Evolutionary conservation across 2,329 filamentous ascomycete species (phyloP).

Genomic region (Mollisia scopiformis): DNA sequence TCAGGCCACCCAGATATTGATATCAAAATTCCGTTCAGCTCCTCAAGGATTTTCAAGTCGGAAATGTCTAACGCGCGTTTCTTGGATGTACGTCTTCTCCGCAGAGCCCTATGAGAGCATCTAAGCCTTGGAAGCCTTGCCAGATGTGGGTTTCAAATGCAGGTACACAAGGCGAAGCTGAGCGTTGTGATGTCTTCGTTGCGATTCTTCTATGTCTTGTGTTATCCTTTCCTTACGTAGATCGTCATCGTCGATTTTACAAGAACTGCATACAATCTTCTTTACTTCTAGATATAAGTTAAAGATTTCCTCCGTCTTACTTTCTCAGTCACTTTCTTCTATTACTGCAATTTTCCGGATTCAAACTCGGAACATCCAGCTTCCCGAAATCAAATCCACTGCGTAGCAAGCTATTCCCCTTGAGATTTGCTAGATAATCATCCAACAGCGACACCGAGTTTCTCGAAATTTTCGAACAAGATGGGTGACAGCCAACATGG

Average conservation of each 20-base stretch:
- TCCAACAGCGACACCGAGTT: too few relatives aligned
- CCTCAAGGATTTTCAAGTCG: too few relatives aligned
- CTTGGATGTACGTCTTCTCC: too few relatives aligned
- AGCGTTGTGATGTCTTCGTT: background rate
- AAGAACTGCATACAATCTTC: too few relatives aligned
- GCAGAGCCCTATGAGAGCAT: too few relatives aligned
- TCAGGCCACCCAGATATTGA: background rate
- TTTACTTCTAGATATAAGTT: too few relatives aligned
- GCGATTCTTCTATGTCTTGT: background rate
- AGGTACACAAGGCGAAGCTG: background rate
- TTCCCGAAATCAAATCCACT: background rate
- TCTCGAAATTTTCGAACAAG: too few relatives aligned
- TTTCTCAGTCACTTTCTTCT: conserved; percentile 3
- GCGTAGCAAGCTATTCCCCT: too few relatives aligned
- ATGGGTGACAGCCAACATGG: background rate
- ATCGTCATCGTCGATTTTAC: too few relatives aligned
- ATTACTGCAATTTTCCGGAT: background rate
- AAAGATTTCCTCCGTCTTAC: background rate
- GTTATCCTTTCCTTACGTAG: background rate
- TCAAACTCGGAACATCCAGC: background rate
- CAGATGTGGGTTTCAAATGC: too few relatives aligned
- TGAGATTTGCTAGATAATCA: too few relatives aligned
- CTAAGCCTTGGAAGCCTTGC: too few relatives aligned
- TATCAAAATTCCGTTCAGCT: background rate
- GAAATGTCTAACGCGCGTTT: background rate